phyloP scores from a whole-genome alignment of 2,329 filamentous ascomycete species.

The Neonectria faginata region DNA sequence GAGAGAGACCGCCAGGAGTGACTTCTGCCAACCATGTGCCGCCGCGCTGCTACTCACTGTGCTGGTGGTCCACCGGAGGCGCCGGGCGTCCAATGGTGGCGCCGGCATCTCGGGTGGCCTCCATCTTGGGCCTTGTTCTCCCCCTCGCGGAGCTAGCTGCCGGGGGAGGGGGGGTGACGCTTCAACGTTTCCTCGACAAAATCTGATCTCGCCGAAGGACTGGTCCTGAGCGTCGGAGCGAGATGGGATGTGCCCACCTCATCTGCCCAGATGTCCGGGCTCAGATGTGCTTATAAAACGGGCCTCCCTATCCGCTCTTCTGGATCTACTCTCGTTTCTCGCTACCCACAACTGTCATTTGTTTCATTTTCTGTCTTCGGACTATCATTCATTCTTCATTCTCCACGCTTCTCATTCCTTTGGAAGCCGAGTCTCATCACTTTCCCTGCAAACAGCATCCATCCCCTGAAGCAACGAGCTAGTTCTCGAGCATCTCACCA shows the following conservation, averaged over 20 bases:
- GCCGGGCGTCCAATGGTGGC: slow-evolving; percentile 33
- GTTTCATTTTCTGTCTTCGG: slow-evolving; percentile 45
- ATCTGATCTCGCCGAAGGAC: slow-evolving; percentile 37
- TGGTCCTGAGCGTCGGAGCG: slow-evolving; percentile 20
- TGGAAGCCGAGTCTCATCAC: slow-evolving; percentile 44
- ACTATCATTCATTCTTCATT: slow-evolving; percentile 45
- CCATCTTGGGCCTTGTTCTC: slow-evolving; percentile 10
- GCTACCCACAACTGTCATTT: slow-evolving; percentile 41
- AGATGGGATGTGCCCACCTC: slow-evolving; percentile 21
- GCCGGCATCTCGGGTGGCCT: slow-evolving; percentile 17
- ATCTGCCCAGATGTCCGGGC: slow-evolving; percentile 31
- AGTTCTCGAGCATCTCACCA: slow-evolving; percentile 40
- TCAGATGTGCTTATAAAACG: slow-evolving; percentile 47
- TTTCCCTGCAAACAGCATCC: slow-evolving; percentile 35
- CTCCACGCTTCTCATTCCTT: slow-evolving; percentile 50
- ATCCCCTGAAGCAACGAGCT: slow-evolving; percentile 39
- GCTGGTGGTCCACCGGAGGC: slow-evolving; percentile 32
- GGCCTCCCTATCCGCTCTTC: slow-evolving; percentile 38
- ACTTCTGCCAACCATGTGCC: slow-evolving; percentile 27
- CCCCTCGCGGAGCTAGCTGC: slow-evolving; percentile 35
- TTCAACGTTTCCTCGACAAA: slow-evolving; percentile 42
- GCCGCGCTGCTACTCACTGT: slow-evolving; percentile 28
- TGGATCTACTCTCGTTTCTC: slow-evolving; percentile 25
- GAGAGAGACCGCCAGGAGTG: slow-evolving; percentile 3
- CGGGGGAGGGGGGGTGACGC: slow-evolving; percentile 9